Evolutionary conservation across 73 alveolate species (phyloP).

Genomic region (Paramecium primaurelia): DNA sequence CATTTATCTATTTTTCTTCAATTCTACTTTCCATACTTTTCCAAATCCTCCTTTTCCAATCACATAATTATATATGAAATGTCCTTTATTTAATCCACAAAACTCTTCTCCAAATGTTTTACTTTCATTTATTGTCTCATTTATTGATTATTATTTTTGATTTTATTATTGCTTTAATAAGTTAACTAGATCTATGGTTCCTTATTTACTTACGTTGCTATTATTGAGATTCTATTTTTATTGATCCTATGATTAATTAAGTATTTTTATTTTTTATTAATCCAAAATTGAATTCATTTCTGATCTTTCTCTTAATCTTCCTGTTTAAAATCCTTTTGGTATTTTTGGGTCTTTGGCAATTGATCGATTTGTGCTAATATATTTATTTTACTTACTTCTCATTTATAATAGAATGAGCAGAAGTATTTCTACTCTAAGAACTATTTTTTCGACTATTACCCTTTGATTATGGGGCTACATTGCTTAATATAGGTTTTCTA

Average conservation of each 20-base stretch:
- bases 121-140: neutral
- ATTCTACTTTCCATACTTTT: slow-evolving; percentile 86
- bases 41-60: slow-evolving; percentile 92
- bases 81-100: slow-evolving; percentile 60
- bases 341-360: slow-evolving; percentile 9
- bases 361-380: slow-evolving; percentile 7
- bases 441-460: slow-evolving; percentile 31
- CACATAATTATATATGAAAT: slow-evolving; percentile 70
- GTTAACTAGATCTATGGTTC: slow-evolving; percentile 31
- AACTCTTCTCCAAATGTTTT: slow-evolving; percentile 4
- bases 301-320: slow-evolving; percentile 11
- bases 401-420: slow-evolving; percentile 4
- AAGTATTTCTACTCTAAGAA: slow-evolving; percentile 46
- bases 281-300: slow-evolving; percentile 5
- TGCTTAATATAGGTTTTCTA: neutral
- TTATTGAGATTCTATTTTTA: neutral
- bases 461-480: neutral
- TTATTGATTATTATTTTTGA: neutral
- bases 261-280: neutral
- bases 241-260: neutral
- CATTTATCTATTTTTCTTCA: slow-evolving; percentile 61
- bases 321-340: slow-evolving; percentile 23
- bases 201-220: neutral
- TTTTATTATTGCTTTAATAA: neutral
- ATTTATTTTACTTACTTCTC: neutral